Percentiles rank a stretch among this genome's conserved stretches.
Conservation (phyloP, 768 basidiomycete species). For the Tulasnella sp. region DNA sequence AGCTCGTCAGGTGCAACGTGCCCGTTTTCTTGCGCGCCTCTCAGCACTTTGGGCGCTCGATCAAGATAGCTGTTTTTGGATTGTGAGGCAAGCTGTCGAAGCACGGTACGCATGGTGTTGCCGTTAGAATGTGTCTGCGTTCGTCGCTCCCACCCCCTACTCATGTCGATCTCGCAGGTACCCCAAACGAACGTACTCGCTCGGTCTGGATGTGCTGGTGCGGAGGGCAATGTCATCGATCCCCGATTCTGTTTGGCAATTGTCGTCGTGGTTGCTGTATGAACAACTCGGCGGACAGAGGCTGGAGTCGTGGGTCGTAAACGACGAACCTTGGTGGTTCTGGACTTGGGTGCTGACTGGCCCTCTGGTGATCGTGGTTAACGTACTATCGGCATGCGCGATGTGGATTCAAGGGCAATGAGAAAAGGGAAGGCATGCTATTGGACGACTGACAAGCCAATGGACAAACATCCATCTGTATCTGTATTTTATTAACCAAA, state of each 20-base stretch:
- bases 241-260: conserved; percentile 8
- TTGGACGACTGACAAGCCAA: too few relatives aligned
- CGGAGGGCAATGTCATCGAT: neutral
- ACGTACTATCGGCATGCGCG: too few relatives aligned
- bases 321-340: neutral
- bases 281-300: neutral
- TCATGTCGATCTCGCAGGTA: conserved; percentile 4
- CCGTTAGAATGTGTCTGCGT: neutral
- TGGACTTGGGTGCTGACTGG: neutral
- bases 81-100: conserved; percentile 14
- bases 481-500: too few relatives aligned
- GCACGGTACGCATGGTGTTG: neutral
- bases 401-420: too few relatives aligned
- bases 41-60: conserved; percentile 18
- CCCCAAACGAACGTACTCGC: conserved; percentile 12
- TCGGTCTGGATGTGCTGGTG: conserved; percentile 15
- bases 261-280: neutral
- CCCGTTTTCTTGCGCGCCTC: conserved; percentile 15
- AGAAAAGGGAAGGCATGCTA: too few relatives aligned
- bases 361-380: neutral
- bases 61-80: conserved; percentile 16
- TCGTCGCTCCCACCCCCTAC: neutral
- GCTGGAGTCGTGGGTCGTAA: conserved; percentile 3
- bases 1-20: neutral
- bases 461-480: too few relatives aligned